Percentiles rank a stretch among this genome's conserved stretches.
Evolutionary conservation across 2,329 filamentous ascomycete genomes (phyloP).

Genomic region (Pseudogymnoascus sp.): DNA sequence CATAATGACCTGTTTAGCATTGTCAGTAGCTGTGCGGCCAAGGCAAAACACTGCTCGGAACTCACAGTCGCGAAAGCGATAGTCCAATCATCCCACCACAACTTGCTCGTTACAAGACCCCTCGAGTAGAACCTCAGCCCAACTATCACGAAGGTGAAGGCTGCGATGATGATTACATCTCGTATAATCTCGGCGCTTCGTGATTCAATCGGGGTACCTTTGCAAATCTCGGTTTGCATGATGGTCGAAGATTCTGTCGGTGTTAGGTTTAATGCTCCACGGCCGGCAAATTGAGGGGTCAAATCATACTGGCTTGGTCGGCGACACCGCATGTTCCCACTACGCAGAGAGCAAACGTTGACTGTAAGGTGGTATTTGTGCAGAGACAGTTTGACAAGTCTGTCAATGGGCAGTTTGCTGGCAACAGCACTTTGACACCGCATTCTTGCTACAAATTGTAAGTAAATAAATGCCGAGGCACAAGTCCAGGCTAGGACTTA

Average conservation of each 20-base stretch:
- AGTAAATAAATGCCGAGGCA: not conserved
- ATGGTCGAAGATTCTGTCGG: conserved; percentile 12
- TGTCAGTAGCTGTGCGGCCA: not conserved
- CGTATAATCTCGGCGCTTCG: conserved; percentile 16
- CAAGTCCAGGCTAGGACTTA: not conserved
- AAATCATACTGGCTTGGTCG: conserved; percentile 16
- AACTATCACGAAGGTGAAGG: conserved; percentile 16
- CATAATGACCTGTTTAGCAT: conserved; percentile 15
- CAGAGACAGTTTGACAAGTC: conserved; percentile 17
- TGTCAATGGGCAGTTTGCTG: not conserved
- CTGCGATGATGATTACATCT: conserved; percentile 13
- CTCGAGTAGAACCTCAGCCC: conserved; percentile 18
- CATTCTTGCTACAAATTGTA: conserved; percentile 2
- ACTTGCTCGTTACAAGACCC: conserved; percentile 10
- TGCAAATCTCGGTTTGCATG: conserved; percentile 17
- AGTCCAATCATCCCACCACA: conserved; percentile 20
- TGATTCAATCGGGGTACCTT: conserved; percentile 12
- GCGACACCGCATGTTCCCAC: conserved; percentile 13
- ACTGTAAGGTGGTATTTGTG: conserved; percentile 16
- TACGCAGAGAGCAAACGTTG: conserved; percentile 14
- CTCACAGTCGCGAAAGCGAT: conserved; percentile 15
- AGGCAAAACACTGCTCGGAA: not conserved
- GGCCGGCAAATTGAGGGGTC: not conserved
- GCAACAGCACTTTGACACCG: conserved; percentile 5
- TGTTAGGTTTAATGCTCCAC: not conserved